Conservation (phyloP, 305 asterid genomes). For the Fraxinus nigra region DNA sequence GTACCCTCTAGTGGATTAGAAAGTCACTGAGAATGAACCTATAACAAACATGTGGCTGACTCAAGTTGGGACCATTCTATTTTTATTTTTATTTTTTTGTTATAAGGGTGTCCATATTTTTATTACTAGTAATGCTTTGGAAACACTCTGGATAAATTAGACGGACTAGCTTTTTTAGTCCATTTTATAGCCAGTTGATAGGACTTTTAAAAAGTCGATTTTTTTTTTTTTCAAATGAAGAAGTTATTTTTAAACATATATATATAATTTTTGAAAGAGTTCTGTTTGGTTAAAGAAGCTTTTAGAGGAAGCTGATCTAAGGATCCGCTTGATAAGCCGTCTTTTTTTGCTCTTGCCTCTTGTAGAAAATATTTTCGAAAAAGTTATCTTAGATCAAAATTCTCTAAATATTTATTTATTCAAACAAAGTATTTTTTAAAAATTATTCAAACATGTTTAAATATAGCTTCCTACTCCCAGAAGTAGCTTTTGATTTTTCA, state of each 20-base stretch:
- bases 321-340: background rate
- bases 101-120: background rate
- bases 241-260: background rate
- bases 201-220: background rate
- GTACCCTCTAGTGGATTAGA: slow-evolving; percentile 19
- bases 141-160: background rate
- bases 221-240: no score
- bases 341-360: background rate
- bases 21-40: slow-evolving; percentile 25
- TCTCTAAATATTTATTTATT: background rate
- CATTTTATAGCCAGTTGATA: background rate
- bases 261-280: background rate
- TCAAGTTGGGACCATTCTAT: slow-evolving; percentile 38
- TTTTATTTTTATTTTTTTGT: background rate
- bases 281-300: no score
- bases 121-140: background rate
- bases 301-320: background rate
- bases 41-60: slow-evolving; percentile 49
- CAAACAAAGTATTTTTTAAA: background rate
- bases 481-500: background rate
- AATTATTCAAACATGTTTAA: background rate
- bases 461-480: background rate
- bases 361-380: background rate
- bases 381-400: background rate
- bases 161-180: background rate